Percentiles rank a stretch among this genome's conserved stretches.
phyloP scores from a whole-genome alignment of 2,329 filamentous ascomycete species.

The Graphilbum sp. region DNA sequence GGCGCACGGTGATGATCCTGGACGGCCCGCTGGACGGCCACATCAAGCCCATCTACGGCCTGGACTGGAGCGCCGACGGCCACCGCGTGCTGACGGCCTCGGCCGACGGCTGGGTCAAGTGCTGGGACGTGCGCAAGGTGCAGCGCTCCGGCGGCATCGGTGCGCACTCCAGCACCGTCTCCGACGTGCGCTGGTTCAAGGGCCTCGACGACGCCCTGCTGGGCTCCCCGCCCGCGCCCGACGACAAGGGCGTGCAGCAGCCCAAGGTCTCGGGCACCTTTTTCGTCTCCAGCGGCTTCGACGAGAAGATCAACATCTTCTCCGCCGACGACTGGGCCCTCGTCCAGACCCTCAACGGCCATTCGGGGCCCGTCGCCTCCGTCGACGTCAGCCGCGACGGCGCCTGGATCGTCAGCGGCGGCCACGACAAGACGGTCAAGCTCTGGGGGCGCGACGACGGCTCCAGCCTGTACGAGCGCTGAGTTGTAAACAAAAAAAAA shows the following conservation, averaged over 20 bases:
- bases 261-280: constrained; percentile 86
- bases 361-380: constrained; percentile 82
- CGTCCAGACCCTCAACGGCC: constrained; percentile 73
- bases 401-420: constrained; percentile 85
- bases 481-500: too few species aligned
- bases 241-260: constrained; percentile 46
- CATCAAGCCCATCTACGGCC: constrained; percentile 75
- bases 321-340: constrained; percentile 92
- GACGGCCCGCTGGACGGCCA: constrained; percentile 68
- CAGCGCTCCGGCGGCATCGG: constrained; percentile 70
- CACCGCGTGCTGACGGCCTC: constrained; percentile 87
- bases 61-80: constrained; percentile 86
- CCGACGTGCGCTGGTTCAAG: constrained; percentile 87
- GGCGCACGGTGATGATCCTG: constrained; percentile 87
- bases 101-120: constrained; percentile 90
- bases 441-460: constrained; percentile 81
- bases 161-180: constrained; percentile 80
- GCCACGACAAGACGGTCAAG: constrained; percentile 90
- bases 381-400: constrained; percentile 77
- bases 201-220: constrained; percentile 59
- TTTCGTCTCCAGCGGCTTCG: constrained; percentile 80
- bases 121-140: constrained; percentile 91
- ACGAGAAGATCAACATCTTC: constrained; percentile 89
- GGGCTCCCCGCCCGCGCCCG: constrained; percentile 40
- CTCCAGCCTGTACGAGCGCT: constrained; percentile 12